Conservation (phyloP, 257 asterid genomes). For the Przewalskia tangutica region DNA sequence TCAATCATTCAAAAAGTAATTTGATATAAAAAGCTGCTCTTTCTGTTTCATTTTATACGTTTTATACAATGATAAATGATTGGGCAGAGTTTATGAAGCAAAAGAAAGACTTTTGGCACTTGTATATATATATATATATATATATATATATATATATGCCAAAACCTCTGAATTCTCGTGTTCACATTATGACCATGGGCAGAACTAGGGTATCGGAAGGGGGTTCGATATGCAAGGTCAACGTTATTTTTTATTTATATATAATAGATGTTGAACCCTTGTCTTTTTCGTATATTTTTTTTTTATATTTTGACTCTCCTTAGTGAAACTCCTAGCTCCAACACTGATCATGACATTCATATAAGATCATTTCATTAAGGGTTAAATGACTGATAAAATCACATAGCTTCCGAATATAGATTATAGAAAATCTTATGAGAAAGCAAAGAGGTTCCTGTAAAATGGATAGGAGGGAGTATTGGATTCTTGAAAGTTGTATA, state of each 20-base stretch:
- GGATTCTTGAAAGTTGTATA: background rate
- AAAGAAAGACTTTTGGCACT: background rate
- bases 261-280: too few species aligned
- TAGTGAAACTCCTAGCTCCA: too few species aligned
- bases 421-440: background rate
- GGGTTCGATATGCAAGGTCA: too few species aligned
- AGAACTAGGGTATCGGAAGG: too few species aligned
- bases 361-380: background rate
- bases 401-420: background rate
- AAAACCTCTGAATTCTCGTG: background rate
- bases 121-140: background rate
- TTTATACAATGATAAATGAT: background rate
- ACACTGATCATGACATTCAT: background rate
- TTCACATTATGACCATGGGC: background rate
- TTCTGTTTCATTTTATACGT: background rate
- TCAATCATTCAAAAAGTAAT: background rate
- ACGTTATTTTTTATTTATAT: too few species aligned
- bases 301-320: too few species aligned
- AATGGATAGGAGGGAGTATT: background rate
- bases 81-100: background rate
- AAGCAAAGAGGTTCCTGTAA: background rate
- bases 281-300: too few species aligned
- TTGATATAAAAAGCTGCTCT: background rate
- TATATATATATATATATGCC: background rate
- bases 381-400: background rate